Base-by-base conservation (phyloP, 768 basidiomycete species). In the Suillus cothurnatus region DNA sequence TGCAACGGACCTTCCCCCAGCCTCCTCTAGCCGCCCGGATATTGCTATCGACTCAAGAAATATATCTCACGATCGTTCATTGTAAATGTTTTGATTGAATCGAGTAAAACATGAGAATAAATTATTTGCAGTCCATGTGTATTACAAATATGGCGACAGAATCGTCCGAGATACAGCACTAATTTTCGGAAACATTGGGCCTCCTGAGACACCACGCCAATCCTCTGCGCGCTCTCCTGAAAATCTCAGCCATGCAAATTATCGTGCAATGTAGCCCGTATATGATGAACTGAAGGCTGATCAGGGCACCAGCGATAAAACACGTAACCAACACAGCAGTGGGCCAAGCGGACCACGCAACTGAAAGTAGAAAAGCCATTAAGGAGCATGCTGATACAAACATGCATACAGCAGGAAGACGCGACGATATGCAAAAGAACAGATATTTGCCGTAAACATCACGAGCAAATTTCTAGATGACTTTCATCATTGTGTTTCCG, bases 351-450 rank as follows among this genome's bases (percentile, higher is more conserved):
- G 78, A 77, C 77, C 84, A 91, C 4, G 90, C 88, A 8, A 91
- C 85, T 31, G 85, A 72, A 9, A 82, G 78, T 31, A 92, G 74
- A 76, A 91, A 92, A 1, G 72, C 67, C 80, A 88, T 86, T 9
- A 92, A 80, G 1, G 87, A 79, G n/a, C 84, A 52, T 0, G 85
- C 80, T 14, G 88, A 85, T 36, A 80, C 64, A 62, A 89, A 81
- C 79, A 88, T 85, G 71, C 87, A 86, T 8, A 91, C 67, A 0
- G 85, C 82, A 0, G 90, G 91, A 15, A 90, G 77, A 26, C 89
- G 84, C 7, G 90, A 81, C 1, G 87, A 85, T 17, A 92, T 80
- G 34, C 86, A 81, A 73, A 92, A 92, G 78, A 90, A 91, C 64
- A 89, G 79, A 73, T 88, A 89, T 12, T 82, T 81, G 28, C 78